phyloP scores from a whole-genome alignment of 148 eudicot species.

The Rhododendron williamsianum region DNA sequence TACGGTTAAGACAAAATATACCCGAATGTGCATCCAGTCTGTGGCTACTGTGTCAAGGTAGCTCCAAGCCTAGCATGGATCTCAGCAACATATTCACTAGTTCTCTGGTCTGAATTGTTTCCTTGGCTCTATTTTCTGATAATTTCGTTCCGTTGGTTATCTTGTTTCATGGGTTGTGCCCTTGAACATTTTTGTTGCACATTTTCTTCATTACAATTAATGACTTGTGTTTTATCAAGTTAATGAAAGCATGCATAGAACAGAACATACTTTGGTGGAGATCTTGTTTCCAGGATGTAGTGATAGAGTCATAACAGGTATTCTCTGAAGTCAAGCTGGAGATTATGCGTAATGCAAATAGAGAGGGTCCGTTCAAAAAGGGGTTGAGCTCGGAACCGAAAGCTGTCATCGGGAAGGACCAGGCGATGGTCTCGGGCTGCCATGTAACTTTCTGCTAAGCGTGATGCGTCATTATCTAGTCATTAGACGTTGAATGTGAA shows the following conservation, averaged over 20 bases:
- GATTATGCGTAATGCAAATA: neutral
- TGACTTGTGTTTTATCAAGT: neutral
- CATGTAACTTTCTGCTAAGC: neutral
- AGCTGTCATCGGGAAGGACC: neutral
- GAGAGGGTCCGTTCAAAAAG: neutral
- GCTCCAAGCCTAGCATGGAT: neutral
- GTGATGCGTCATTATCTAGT: neutral
- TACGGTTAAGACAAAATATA: neutral
- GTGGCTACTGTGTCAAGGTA: neutral
- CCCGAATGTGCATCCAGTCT: neutral
- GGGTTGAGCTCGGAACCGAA: neutral
- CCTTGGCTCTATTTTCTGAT: neutral
- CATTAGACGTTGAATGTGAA: too few species aligned
- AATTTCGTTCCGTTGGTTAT: neutral
- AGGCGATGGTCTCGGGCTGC: too few species aligned
- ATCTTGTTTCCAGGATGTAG: neutral
- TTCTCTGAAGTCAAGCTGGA: neutral
- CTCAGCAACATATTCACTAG: neutral
- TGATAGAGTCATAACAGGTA: neutral
- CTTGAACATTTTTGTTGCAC: neutral
- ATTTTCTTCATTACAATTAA: neutral
- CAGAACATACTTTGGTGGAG: neutral
- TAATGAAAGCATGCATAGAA: neutral
- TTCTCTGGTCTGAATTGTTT: neutral
- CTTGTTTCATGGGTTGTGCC: neutral